A percentile compares a stretch with the other conserved stretches of the same genome.
Conservation (phyloP, 495 filamentous ascomycete species). For the Pyronema omphalodes region DNA sequence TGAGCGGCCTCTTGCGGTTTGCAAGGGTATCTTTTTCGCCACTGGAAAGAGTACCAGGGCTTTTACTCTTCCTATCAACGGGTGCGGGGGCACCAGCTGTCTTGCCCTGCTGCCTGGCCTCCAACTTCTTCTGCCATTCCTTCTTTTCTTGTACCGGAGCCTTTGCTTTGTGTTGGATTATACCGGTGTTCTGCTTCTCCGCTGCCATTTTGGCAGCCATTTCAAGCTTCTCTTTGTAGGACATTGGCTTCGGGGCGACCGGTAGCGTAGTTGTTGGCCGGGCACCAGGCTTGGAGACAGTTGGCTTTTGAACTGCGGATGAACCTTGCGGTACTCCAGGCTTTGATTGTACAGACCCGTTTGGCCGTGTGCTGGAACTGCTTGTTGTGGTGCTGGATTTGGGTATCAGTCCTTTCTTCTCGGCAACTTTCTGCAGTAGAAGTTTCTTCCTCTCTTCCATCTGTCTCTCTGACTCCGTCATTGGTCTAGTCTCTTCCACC, state of each 20-base stretch:
- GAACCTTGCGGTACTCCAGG: conserved; percentile 8
- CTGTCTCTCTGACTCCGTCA: background rate
- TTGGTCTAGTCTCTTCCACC: conserved; percentile 9
- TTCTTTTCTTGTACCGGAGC: conserved; percentile 20
- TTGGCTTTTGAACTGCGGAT: background rate
- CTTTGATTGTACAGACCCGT: conserved; percentile 6
- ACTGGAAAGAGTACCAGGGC: conserved; percentile 14
- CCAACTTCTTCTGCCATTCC: conserved; percentile 22
- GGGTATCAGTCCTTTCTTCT: conserved; percentile 11
- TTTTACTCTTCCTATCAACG: conserved; percentile 20
- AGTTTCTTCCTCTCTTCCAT: background rate
- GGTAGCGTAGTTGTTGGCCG: conserved; percentile 5
- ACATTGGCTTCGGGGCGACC: conserved; percentile 15
- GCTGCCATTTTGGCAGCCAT: conserved; percentile 15
- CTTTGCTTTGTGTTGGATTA: conserved; percentile 20
- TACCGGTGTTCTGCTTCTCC: conserved; percentile 16
- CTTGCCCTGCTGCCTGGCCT: conserved; percentile 17
- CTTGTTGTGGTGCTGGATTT: conserved; percentile 8
- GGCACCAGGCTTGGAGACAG: background rate
- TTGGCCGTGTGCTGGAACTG: background rate
- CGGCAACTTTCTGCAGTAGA: conserved; percentile 13
- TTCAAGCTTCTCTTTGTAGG: conserved; percentile 17
- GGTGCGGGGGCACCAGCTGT: background rate
- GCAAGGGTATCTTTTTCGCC: conserved; percentile 14
- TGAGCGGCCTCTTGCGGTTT: conserved; percentile 5